A percentile compares a stretch with the other conserved stretches of the same genome.
Evolutionary conservation across 352 stramenopile genomes (phyloP).

Genomic region (Phytophthora pinifolia): DNA sequence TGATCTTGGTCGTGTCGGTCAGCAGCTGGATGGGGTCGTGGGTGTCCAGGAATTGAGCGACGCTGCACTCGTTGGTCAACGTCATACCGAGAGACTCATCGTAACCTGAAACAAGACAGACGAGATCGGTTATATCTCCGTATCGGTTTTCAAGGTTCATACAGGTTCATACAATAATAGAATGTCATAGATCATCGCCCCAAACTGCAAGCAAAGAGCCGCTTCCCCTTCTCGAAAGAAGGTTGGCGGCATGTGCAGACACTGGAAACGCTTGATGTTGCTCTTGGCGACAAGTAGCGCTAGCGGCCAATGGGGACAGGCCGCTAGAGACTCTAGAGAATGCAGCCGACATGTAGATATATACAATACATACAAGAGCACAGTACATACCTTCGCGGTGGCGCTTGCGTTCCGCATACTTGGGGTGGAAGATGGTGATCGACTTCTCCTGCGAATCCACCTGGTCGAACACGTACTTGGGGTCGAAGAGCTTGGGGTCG

Average conservation of each 20-base stretch:
- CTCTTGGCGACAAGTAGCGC: constrained; percentile 90
- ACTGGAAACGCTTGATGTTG: constrained; percentile 83
- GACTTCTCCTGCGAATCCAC: constrained; percentile 87
- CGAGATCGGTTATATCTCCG: constrained; percentile 10
- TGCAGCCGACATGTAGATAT: constrained; percentile 61
- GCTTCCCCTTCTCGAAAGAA: constrained; percentile 22
- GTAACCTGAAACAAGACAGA: constrained; percentile 72
- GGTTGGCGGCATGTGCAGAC: constrained; percentile 42
- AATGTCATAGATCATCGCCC: constrained; percentile 88
- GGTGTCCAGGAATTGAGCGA: constrained; percentile 85
- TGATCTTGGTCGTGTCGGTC: constrained; percentile 93
- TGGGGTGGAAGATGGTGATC: constrained; percentile 98
- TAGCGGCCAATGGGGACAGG: constrained; percentile 74
- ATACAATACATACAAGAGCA: constrained; percentile 25
- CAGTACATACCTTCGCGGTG: constrained; percentile 87
- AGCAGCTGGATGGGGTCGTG: constrained; percentile 96
- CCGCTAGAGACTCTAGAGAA: constrained; percentile 91
- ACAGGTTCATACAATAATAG: constrained; percentile 11
- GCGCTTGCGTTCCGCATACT: constrained; percentile 94
- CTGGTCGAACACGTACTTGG: constrained; percentile 97
- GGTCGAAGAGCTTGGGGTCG: constrained; percentile 97
- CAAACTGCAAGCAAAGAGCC: constrained; percentile 55
- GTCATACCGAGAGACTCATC: constrained; percentile 88
- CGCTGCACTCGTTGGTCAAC: constrained; percentile 82
- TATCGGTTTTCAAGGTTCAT: background rate